Base-by-base conservation (phyloP, 2,329 filamentous ascomycete genomes). In the Clonostachys solani region DNA sequence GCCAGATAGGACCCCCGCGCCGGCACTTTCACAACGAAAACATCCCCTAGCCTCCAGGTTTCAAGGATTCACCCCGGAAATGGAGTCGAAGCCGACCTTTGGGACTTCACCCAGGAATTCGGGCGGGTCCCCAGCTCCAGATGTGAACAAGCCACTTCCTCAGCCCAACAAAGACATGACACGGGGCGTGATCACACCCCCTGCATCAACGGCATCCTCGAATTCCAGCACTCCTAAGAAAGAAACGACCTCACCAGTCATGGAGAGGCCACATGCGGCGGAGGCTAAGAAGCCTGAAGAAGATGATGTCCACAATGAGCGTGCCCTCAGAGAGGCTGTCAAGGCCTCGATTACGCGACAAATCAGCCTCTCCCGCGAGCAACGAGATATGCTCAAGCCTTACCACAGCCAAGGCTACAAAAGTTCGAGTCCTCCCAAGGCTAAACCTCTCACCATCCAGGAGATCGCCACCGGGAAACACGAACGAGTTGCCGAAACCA, bases 271-370 rank as follows among this genome's bases (percentile, higher is more conserved):
- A 29, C 9, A 29, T 10, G 23, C 23, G 23, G 16, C 43, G n/a
- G 43, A 36, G 44, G 13, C 40, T 12, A 44, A 23, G 12, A 9
- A 12, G 13, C 23, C 13, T 4, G n/a, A 13, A 3, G 42, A 29
- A 29, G 23, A 29, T 3, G 23, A 29, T 29, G 23, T 10, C 8
- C 34, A 47, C 17, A 42, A 46, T 12, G 47, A 53, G 16, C 54
- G 57, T 18, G 70, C 67, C 7, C 62, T 78, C 13, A 74, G 75
- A 52, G 73, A 73, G 40, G 79, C 82, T 2, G 81, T 84, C 5
- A 78, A 86, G 61, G 72, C 84, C 42, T 86, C 82, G 2, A 86
- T 87, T 54, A 83, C 83, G 1, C 72, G 84, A 2, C 83, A 87
- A 60, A 85, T 87, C 53, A 84, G 79, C 53, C 69, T 87, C 23